Evolutionary conservation across 805 yeast species (phyloP).

Genomic region (Pachysolen tannophilus): DNA sequence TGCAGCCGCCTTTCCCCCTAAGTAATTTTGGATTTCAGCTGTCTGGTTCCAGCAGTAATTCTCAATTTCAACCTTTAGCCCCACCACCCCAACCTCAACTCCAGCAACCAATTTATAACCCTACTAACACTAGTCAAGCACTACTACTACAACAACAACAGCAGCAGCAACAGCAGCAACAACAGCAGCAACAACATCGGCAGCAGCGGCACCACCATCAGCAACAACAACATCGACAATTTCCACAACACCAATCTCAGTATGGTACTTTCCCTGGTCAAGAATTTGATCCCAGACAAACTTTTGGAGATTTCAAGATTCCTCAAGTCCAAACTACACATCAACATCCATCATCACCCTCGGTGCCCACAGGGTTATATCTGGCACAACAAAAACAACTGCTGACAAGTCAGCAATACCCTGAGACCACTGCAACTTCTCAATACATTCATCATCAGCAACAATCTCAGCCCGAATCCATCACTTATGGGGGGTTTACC

Average conservation of each 20-base stretch:
- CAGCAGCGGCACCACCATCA: neutral
- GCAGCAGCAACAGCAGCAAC: neutral
- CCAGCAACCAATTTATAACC: too few relatives aligned
- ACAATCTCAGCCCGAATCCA: neutral
- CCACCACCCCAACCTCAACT: neutral
- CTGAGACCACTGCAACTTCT: too few relatives aligned
- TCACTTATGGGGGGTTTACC: neutral
- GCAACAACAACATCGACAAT: neutral
- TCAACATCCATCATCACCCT: neutral
- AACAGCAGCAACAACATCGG: conserved; percentile 3
- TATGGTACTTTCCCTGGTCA: neutral
- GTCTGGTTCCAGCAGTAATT: too few relatives aligned
- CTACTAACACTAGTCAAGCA: too few relatives aligned
- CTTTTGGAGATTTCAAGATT: too few relatives aligned
- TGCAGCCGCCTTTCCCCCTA: too few relatives aligned
- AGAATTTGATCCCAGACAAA: neutral
- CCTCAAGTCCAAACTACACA: neutral
- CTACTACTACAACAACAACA: neutral
- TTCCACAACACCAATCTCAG: neutral
- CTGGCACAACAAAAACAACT: too few relatives aligned
- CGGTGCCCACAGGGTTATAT: neutral
- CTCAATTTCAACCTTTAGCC: too few relatives aligned
- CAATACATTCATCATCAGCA: neutral
- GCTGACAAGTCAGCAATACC: too few relatives aligned
- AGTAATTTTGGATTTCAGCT: too few relatives aligned